Evolutionary conservation across 768 basidiomycete species (phyloP), one percentile per base, ranked within the genome.

Genomic region (Boletus patriciae): DNA sequence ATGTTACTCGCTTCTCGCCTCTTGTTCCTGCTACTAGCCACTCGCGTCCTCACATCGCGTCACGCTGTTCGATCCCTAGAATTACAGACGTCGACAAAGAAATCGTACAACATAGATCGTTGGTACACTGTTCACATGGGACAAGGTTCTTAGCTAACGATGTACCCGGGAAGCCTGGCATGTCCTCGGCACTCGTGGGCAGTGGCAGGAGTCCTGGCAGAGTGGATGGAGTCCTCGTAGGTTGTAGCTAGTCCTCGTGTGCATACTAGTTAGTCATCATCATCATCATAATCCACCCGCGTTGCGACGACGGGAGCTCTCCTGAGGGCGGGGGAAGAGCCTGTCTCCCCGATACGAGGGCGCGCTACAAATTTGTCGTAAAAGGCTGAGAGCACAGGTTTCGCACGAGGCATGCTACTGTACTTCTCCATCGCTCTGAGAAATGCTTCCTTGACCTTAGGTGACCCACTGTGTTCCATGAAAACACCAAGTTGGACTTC

Each of bases 401-500:
- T 34, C 0, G 50, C 62, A 29, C 67, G 66, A 6, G 52, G 52
- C 41, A 57, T 54, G 12, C 9, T 37, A 25, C 33, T 3, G 2
- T 47, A 54, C 7, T 54, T 49, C 13, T 7, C 34, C 29, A 67
- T 46, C 19, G 33, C 40, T 46, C 21, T 38, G n/a, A 67, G 27
- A 46, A 65, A 55, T 23, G 49, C 49, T 27, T 36, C 36, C 49
- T 66, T 66, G 49, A 67, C 51, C 19, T 49, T 50, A 7, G 60
- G 41, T 19, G 59, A 61, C n/a, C 9, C 29, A 36, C 40, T 15
- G 29, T 57, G 48, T 16, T 48, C 6, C 38, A 49, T 21, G 7
- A 70, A 65, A n/a, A 54, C 33, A 21, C n/a, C 40, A 27, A 70
- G 53, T 42, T 70, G 62, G 47, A 51, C 44, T 18, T 54, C 18